phyloP scores from a whole-genome alignment of 768 basidiomycete genomes.

The Pleurotus tuoliensis region DNA sequence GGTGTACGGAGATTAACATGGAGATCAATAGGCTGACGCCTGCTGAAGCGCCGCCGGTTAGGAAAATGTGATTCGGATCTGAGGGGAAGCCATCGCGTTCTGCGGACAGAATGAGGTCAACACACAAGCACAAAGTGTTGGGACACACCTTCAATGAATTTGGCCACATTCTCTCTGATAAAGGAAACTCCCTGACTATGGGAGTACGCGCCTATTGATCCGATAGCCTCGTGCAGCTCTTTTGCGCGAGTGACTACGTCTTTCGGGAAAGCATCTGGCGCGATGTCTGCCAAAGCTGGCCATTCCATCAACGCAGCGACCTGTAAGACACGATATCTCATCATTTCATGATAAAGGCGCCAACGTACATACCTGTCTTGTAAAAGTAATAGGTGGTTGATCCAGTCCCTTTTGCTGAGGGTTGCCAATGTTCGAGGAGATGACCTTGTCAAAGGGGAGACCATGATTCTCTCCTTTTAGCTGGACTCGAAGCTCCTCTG shows the following conservation, averaged over 20 bases:
- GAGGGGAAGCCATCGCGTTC: slow-evolving; percentile 89
- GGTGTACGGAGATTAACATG: slow-evolving; percentile 65
- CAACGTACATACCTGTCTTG: slow-evolving; percentile 68
- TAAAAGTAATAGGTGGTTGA: slow-evolving; percentile 90
- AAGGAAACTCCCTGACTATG: slow-evolving; percentile 90
- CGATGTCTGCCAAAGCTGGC: slow-evolving; percentile 76
- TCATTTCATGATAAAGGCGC: background rate
- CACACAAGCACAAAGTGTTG: background rate
- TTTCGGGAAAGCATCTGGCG: slow-evolving; percentile 73
- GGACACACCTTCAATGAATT: slow-evolving; percentile 78
- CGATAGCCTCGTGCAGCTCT: slow-evolving; percentile 79
- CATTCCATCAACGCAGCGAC: slow-evolving; percentile 91
- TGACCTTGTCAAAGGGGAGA: slow-evolving; percentile 85
- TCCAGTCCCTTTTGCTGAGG: slow-evolving; percentile 95
- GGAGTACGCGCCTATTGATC: slow-evolving; percentile 92
- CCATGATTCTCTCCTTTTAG: slow-evolving; percentile 55
- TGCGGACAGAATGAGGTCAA: slow-evolving; percentile 24
- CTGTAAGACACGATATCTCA: slow-evolving; percentile 33
- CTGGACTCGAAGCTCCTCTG: slow-evolving; percentile 73
- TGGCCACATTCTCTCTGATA: slow-evolving; percentile 84
- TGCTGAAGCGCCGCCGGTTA: slow-evolving; percentile 91
- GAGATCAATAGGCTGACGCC: slow-evolving; percentile 88
- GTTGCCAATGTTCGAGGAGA: slow-evolving; percentile 96
- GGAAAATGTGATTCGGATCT: slow-evolving; percentile 82
- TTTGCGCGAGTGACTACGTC: slow-evolving; percentile 85